These are phyloP conservation scores for Cytospora mali DNA, from an alignment of 2,329 filamentous ascomycete genomes.

Conservation along the genomic window DNA sequence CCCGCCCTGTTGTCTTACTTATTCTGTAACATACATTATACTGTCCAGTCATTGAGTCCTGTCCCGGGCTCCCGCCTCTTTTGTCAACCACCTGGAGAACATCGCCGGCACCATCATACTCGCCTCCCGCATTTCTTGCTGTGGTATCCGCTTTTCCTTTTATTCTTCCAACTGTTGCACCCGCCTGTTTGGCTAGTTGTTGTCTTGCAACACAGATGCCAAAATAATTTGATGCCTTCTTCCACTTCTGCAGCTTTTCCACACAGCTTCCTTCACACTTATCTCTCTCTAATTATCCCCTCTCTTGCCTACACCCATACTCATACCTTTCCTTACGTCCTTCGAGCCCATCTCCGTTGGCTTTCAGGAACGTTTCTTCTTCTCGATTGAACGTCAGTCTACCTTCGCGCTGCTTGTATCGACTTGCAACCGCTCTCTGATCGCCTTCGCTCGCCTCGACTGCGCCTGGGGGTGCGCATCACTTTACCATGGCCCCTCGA, in stretches of 20 bases:
- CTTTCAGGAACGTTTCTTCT: constrained; percentile 1
- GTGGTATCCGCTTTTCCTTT: neutral
- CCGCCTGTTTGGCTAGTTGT: neutral
- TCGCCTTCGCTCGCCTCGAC: neutral
- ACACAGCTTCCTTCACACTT: neutral
- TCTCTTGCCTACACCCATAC: neutral
- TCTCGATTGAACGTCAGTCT: neutral
- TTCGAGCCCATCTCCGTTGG: neutral
- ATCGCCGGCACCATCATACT: neutral
- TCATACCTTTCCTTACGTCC: neutral
- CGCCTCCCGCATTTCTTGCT: neutral
- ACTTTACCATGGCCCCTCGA: neutral
- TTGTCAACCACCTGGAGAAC: neutral
- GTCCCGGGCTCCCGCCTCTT: neutral
- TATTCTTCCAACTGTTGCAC: neutral
- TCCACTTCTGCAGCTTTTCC: neutral
- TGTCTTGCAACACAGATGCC: neutral
- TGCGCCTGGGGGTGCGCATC: neutral
- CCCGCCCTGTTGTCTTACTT: too few species aligned
- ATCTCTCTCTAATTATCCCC: neutral
- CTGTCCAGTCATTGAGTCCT: too few species aligned
- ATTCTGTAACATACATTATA: too few species aligned
- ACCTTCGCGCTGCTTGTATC: neutral
- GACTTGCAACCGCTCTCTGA: neutral
- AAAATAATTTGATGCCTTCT: neutral